Percentiles rank a stretch among this genome's conserved stretches.
Conservation (phyloP, 805 yeast genomes). For the Barnettozyma californica region DNA sequence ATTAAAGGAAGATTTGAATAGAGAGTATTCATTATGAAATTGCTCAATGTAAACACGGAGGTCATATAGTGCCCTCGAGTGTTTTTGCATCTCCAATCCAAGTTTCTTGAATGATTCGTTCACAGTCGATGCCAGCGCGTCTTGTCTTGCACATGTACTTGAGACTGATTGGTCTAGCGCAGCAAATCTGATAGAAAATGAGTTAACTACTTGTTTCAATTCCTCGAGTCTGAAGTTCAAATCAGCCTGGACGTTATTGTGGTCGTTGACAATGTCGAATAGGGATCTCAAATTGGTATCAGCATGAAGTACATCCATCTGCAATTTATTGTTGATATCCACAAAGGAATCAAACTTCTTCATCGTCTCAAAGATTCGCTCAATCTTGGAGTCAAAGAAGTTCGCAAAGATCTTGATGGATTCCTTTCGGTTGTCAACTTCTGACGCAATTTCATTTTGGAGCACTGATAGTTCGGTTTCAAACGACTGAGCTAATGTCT, state of each 20-base stretch:
- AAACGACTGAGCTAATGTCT: not conserved
- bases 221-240: not conserved
- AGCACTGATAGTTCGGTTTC: not conserved
- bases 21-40: not conserved
- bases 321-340: not conserved
- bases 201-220: not conserved
- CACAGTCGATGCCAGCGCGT: not conserved
- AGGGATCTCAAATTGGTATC: not conserved
- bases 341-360: not conserved
- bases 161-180: not conserved
- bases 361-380: not conserved
- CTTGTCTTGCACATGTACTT: not conserved
- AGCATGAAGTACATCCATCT: not conserved
- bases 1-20: not conserved
- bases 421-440: conserved; percentile 6
- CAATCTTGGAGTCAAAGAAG: conserved; percentile 8
- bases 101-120: not conserved
- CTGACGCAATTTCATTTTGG: not conserved
- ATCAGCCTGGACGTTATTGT: not conserved
- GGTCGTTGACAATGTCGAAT: conserved; percentile 1
- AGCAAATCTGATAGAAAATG: not conserved
- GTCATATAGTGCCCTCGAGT: not conserved
- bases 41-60: not conserved
- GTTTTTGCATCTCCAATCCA: not conserved
- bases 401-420: conserved; percentile 6